Conservation (phyloP, 2,329 filamentous ascomycete species). For the Cordyceps tenuipes region DNA sequence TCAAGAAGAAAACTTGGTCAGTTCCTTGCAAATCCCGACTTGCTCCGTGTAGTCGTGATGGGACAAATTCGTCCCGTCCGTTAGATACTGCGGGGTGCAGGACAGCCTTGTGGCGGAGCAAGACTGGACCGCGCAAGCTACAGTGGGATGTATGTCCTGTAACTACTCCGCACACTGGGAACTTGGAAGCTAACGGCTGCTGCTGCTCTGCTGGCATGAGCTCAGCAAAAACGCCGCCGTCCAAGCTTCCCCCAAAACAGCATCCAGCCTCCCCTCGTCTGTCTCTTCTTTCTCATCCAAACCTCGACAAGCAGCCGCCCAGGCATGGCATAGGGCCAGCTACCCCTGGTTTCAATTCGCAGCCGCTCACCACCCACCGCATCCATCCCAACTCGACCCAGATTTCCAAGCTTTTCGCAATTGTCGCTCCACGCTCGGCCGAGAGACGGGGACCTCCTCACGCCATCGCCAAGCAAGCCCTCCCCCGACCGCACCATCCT, state of each 20-base stretch:
- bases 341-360: background rate
- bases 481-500: background rate
- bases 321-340: slow-evolving; percentile 1
- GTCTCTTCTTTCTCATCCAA: background rate
- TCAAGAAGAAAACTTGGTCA: too few species aligned
- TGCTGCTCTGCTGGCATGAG: background rate
- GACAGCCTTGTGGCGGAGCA: slow-evolving; percentile 1
- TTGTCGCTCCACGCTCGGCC: background rate
- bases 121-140: background rate
- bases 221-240: background rate
- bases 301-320: slow-evolving; percentile 1
- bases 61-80: too few species aligned
- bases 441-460: background rate
- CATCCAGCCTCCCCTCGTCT: background rate
- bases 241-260: background rate
- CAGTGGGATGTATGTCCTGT: too few species aligned
- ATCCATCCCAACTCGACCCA: background rate
- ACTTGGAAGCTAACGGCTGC: too few species aligned
- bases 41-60: too few species aligned
- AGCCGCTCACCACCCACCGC: background rate
- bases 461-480: background rate
- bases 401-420: background rate
- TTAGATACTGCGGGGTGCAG: background rate
- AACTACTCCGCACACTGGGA: too few species aligned
- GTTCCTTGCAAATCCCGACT: background rate